These are phyloP conservation scores for Microbotryomycetes sp. DNA, from an alignment of 1,284 basidiomycete genomes.

Conservation along the genomic window DNA sequence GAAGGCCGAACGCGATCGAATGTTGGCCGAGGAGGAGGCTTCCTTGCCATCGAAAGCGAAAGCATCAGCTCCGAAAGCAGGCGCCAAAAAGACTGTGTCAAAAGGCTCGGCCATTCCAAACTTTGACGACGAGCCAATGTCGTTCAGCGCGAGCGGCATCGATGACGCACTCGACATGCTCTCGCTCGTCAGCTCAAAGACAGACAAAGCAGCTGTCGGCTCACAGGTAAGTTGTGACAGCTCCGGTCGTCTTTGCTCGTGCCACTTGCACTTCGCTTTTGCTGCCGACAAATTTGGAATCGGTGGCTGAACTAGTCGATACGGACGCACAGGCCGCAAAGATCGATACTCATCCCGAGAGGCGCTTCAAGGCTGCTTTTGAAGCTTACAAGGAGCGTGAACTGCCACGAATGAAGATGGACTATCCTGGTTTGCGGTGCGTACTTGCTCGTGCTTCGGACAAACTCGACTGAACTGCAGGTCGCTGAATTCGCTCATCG, in stretches of 20 bases:
- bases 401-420: slow-evolving; percentile 66
- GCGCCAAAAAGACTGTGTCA: slow-evolving; percentile 50
- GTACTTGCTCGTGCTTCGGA: slow-evolving; percentile 73
- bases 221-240: not conserved
- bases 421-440: slow-evolving; percentile 50
- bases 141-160: slow-evolving; percentile 75
- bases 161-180: slow-evolving; percentile 89
- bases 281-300: not conserved
- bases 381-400: slow-evolving; percentile 88
- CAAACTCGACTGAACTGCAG: no score
- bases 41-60: slow-evolving; percentile 58
- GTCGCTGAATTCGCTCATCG: slow-evolving; percentile 57
- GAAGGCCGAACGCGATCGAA: slow-evolving; percentile 48
- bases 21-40: slow-evolving; percentile 75
- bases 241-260: not conserved
- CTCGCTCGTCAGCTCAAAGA: slow-evolving; percentile 80
- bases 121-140: slow-evolving; percentile 47
- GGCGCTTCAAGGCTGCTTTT: slow-evolving; percentile 86
- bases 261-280: not conserved
- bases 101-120: slow-evolving; percentile 9
- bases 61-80: slow-evolving; percentile 56
- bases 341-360: slow-evolving; percentile 90
- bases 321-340: slow-evolving; percentile 60
- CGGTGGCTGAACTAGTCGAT: no score
- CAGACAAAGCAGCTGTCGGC: slow-evolving; percentile 76